These are phyloP conservation scores for Stagonosporopsis rhizophila DNA, from an alignment of 2,329 filamentous ascomycete species.

Conservation along the genomic window DNA sequence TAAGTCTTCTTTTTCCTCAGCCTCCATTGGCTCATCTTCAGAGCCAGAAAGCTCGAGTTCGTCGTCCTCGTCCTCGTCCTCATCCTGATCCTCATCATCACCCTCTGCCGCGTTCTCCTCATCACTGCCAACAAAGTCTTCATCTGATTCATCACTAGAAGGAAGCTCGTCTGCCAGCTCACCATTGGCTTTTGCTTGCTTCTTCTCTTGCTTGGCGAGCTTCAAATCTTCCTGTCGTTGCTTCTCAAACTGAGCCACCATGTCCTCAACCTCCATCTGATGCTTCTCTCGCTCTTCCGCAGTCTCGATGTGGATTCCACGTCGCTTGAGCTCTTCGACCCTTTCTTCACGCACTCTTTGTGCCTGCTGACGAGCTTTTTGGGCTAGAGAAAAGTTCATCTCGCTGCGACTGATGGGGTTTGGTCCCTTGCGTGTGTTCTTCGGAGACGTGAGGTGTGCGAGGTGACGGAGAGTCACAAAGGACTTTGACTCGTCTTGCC, in stretches of 20 bases:
- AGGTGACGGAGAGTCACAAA: slow-evolving; percentile 75
- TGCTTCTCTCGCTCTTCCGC: slow-evolving; percentile 85
- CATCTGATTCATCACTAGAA: slow-evolving; percentile 64
- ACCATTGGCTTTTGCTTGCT: slow-evolving; percentile 69
- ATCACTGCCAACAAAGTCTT: slow-evolving; percentile 56
- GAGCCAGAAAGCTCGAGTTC: slow-evolving; percentile 38
- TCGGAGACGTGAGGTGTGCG: slow-evolving; percentile 73
- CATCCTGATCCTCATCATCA: slow-evolving; percentile 48
- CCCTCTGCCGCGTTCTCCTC: slow-evolving; percentile 54
- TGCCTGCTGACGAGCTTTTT: slow-evolving; percentile 80
- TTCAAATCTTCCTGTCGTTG: slow-evolving; percentile 81
- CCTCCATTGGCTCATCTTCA: slow-evolving; percentile 39
- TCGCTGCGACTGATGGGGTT: slow-evolving; percentile 72
- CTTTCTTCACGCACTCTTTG: slow-evolving; percentile 77
- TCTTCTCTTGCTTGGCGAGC: slow-evolving; percentile 79
- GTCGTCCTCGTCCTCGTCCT: slow-evolving; percentile 35
- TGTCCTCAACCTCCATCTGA: slow-evolving; percentile 82
- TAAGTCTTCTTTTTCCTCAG: slow-evolving; percentile 24
- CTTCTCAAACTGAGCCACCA: slow-evolving; percentile 72
- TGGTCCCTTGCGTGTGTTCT: slow-evolving; percentile 52
- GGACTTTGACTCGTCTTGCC: slow-evolving; percentile 67
- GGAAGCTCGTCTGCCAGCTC: slow-evolving; percentile 53
- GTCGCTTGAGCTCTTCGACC: slow-evolving; percentile 76
- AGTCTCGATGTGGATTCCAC: slow-evolving; percentile 82
- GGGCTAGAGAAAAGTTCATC: slow-evolving; percentile 71